Conservation (phyloP, 129 eudicot species). For the Ambrosia artemisiifolia region DNA sequence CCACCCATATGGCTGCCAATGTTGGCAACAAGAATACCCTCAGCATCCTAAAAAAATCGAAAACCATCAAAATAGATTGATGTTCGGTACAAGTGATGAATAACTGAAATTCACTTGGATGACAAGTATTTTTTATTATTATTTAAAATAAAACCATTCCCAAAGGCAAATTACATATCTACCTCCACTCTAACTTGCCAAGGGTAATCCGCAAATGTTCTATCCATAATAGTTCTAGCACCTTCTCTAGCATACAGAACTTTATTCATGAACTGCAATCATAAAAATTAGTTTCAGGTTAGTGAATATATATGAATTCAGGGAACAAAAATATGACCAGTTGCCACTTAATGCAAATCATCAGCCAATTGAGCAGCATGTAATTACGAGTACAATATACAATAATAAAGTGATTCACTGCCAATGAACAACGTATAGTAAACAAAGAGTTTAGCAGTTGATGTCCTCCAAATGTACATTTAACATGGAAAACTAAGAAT, state of each 20-base stretch:
- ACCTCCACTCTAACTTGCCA: constrained; percentile 61
- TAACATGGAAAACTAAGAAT: not conserved
- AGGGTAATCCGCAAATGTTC: constrained; percentile 90
- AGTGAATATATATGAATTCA: constrained; percentile 1
- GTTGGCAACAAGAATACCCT: constrained; percentile 96
- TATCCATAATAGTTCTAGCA: constrained; percentile 92
- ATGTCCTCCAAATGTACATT: not conserved
- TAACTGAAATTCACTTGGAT: not conserved
- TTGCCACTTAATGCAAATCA: not conserved
- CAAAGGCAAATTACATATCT: too few species aligned
- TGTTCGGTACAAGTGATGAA: not conserved
- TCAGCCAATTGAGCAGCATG: not conserved
- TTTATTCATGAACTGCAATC: constrained; percentile 18
- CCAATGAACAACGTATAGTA: too few species aligned
- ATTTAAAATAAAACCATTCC: too few species aligned
- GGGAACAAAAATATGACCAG: not conserved
- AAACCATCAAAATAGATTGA: not conserved
- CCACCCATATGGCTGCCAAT: constrained; percentile 98
- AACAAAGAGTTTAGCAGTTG: too few species aligned
- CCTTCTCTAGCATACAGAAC: constrained; percentile 99
- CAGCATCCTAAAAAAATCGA: constrained; percentile 75
- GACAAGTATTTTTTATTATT: too few species aligned
- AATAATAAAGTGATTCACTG: not conserved
- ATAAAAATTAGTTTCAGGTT: constrained; percentile 21
- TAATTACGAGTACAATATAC: not conserved